phyloP scores from a whole-genome alignment of 208 protist genomes.

The Leishmania major region DNA sequence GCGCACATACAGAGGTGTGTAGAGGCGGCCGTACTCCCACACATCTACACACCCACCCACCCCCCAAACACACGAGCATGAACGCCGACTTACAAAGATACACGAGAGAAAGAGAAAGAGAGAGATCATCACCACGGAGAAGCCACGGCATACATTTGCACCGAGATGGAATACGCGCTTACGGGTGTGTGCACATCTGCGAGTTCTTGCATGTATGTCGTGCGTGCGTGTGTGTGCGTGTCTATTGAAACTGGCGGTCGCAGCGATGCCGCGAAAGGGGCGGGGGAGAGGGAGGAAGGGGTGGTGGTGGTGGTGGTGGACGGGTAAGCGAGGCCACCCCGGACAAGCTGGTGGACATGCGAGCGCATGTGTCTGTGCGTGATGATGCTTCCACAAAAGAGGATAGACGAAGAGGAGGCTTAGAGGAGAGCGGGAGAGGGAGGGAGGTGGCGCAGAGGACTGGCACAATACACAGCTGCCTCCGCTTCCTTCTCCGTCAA shows the following conservation, averaged over 20 bases:
- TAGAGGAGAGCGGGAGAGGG: neutral
- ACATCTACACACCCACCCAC: neutral
- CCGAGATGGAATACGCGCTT: neutral
- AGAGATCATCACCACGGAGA: neutral
- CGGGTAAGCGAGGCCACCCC: neutral
- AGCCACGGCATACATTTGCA: neutral
- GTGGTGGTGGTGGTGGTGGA: neutral
- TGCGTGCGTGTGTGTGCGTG: neutral
- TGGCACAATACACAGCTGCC: neutral
- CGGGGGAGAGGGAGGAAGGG: neutral
- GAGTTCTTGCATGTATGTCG: neutral
- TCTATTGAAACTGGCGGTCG: neutral
- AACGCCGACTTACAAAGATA: neutral
- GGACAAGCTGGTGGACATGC: neutral
- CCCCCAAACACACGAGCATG: neutral
- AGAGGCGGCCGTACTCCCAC: neutral
- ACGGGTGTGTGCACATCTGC: neutral
- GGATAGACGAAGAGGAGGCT: neutral
- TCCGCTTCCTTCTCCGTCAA: neutral
- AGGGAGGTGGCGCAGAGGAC: neutral
- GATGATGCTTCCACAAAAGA: neutral
- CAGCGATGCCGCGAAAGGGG: neutral
- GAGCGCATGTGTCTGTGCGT: neutral
- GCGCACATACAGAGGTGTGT: neutral
- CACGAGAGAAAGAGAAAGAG: neutral